Evolutionary conservation across 1,284 basidiomycete genomes (phyloP).

Genomic region (Pascua guehoae): DNA sequence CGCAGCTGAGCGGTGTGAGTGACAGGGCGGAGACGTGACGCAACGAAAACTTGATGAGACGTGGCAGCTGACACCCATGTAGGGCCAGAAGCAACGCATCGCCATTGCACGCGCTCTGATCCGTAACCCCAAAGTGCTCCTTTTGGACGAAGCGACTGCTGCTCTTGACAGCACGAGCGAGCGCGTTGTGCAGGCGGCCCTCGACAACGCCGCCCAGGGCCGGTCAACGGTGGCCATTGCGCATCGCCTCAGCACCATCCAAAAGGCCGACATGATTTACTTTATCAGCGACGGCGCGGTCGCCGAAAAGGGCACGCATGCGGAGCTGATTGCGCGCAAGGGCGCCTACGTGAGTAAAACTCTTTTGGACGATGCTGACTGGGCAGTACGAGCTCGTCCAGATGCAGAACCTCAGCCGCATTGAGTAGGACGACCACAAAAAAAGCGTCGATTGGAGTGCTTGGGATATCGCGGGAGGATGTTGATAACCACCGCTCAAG

Average conservation of each 20-base stretch:
- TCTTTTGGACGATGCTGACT: background rate
- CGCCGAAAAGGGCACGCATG: slow-evolving; percentile 82
- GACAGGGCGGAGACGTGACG: background rate
- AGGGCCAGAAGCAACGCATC: slow-evolving; percentile 66
- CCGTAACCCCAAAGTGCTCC: slow-evolving; percentile 84
- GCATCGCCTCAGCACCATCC: slow-evolving; percentile 67
- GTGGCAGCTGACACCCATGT: too few species aligned
- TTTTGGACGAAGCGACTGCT: slow-evolving; percentile 88
- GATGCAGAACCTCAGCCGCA: slow-evolving; percentile 10
- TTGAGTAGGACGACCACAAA: too few species aligned
- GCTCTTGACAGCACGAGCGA: slow-evolving; percentile 90
- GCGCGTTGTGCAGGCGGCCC: slow-evolving; percentile 89
- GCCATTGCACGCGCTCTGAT: slow-evolving; percentile 93
- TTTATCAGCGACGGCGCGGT: slow-evolving; percentile 86
- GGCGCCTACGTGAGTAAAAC: slow-evolving; percentile 60
- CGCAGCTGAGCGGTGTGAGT: slow-evolving; percentile 70
- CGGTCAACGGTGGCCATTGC: slow-evolving; percentile 93
- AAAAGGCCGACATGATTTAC: slow-evolving; percentile 89
- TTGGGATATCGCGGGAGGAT: too few species aligned
- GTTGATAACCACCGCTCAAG: too few species aligned
- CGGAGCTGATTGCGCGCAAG: slow-evolving; percentile 65
- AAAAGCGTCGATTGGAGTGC: too few species aligned
- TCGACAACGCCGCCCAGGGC: slow-evolving; percentile 85
- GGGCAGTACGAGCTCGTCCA: slow-evolving; percentile 7
- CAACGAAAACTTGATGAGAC: too few species aligned